A percentile compares a stretch with the other conserved stretches of the same genome.
Conservation (phyloP, 805 yeast species). For the Saccharomycopsis schoenii region DNA sequence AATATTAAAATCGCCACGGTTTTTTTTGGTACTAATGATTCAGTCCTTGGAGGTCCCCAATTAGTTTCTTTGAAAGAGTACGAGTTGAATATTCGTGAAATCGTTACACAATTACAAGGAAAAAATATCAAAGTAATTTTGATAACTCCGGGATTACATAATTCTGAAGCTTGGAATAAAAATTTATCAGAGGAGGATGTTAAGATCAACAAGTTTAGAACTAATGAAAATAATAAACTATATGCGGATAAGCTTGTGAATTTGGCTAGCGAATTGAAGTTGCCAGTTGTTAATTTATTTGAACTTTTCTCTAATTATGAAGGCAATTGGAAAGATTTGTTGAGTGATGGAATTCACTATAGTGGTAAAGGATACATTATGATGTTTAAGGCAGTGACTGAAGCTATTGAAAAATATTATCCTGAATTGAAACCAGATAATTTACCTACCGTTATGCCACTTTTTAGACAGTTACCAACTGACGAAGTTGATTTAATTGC, state of each 20-base stretch:
- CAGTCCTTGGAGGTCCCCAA: constrained; percentile 35
- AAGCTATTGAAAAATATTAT: constrained; percentile 30
- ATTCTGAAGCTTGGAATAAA: constrained; percentile 33
- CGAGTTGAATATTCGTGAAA: constrained; percentile 33
- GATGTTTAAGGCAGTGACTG: constrained; percentile 34
- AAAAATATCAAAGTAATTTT: constrained; percentile 43
- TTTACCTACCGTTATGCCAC: constrained; percentile 29
- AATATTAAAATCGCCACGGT: constrained; percentile 39
- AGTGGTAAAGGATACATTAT: constrained; percentile 43
- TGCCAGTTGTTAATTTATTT: constrained; percentile 54
- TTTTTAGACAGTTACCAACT: constrained; percentile 25
- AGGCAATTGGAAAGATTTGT: constrained; percentile 33
- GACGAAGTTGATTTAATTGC: not conserved
- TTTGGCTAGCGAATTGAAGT: constrained; percentile 35
- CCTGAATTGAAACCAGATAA: constrained; percentile 40
- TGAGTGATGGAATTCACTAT: constrained; percentile 54
- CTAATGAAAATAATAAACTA: constrained; percentile 32
- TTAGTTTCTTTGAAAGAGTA: constrained; percentile 44
- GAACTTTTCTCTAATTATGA: constrained; percentile 29
- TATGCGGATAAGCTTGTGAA: constrained; percentile 43
- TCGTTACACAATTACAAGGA: constrained; percentile 33
- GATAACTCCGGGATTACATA: constrained; percentile 55
- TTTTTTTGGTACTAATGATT: constrained; percentile 80
- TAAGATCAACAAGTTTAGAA: constrained; percentile 34
- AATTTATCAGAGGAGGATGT: constrained; percentile 27